phyloP scores from a whole-genome alignment of 352 stramenopile species.

The Elongisporangium prolatum region DNA sequence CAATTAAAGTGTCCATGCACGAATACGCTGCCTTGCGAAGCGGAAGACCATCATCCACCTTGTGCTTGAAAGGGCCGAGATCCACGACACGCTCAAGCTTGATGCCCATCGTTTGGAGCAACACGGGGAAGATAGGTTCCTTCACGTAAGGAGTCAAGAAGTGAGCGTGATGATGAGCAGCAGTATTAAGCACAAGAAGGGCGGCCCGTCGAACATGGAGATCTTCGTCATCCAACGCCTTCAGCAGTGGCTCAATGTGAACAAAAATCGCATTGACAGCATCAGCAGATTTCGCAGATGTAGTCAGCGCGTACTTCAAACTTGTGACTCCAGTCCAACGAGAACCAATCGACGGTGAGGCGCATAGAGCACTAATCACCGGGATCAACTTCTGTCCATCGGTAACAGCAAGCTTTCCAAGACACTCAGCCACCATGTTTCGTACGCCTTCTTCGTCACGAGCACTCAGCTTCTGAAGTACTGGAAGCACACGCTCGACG shows the following conservation, averaged over 20 bases:
- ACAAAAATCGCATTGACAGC: conserved; percentile 46
- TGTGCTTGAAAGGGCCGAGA: conserved; percentile 99
- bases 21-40: conserved; percentile 91
- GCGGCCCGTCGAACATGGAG: conserved; percentile 93
- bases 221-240: conserved; percentile 94
- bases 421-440: conserved; percentile 97
- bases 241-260: conserved; percentile 88
- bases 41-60: conserved; percentile 88
- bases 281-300: conserved; percentile 20
- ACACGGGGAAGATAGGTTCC: conserved; percentile 86
- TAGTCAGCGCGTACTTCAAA: conserved; percentile 87
- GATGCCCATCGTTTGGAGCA: conserved; percentile 90
- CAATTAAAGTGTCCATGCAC: conserved; percentile 95
- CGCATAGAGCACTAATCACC: conserved; percentile 81
- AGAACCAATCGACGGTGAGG: conserved; percentile 40
- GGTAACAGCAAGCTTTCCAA: conserved; percentile 93
- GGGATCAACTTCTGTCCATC: conserved; percentile 87
- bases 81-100: conserved; percentile 97
- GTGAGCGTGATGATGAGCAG: conserved; percentile 92
- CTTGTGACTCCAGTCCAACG: conserved; percentile 92
- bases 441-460: conserved; percentile 94
- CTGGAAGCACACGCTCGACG: conserved; percentile 89
- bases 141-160: conserved; percentile 73
- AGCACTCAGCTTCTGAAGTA: conserved; percentile 91
- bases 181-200: conserved; percentile 95